These are phyloP conservation scores for Aureobasidium sp. DNA, from an alignment of 2,329 filamentous ascomycete genomes.

Conservation along the genomic window DNA sequence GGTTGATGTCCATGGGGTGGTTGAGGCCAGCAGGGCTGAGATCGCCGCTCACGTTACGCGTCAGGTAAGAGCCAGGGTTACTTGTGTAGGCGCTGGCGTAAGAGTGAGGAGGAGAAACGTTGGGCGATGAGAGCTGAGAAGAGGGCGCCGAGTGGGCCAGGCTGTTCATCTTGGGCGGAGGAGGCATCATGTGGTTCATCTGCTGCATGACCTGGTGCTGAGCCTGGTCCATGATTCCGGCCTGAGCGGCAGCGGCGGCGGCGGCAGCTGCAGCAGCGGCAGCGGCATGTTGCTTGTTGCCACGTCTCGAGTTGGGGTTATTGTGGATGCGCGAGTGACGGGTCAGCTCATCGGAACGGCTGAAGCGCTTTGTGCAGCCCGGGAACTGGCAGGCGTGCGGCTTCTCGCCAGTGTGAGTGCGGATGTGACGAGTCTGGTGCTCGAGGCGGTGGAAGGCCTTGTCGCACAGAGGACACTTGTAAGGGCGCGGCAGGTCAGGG, in stretches of 20 bases:
- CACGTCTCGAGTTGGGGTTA: slow-evolving; percentile 92
- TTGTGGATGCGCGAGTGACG: slow-evolving; percentile 97
- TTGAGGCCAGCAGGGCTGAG: slow-evolving; percentile 41
- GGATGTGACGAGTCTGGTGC: slow-evolving; percentile 86
- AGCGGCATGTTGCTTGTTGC: slow-evolving; percentile 69
- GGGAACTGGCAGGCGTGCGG: slow-evolving; percentile 93
- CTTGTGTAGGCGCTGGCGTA: slow-evolving; percentile 54
- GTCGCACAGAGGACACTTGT: slow-evolving; percentile 97
- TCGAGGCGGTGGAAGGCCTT: slow-evolving; percentile 98
- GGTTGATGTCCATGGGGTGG: slow-evolving; percentile 53
- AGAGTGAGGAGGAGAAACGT: slow-evolving; percentile 89
- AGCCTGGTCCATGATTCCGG: slow-evolving; percentile 40
- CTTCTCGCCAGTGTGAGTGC: slow-evolving; percentile 97
- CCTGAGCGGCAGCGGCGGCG: slow-evolving; percentile 37
- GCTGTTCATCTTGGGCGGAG: slow-evolving; percentile 60
- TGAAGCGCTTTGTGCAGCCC: slow-evolving; percentile 95
- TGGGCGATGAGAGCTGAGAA: slow-evolving; percentile 83
- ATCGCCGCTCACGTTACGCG: slow-evolving; percentile 44
- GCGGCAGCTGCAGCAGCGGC: slow-evolving; percentile 50
- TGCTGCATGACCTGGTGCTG: slow-evolving; percentile 36
- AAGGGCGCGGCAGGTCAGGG: slow-evolving; percentile 85
- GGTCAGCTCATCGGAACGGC: slow-evolving; percentile 90
- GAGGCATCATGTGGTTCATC: slow-evolving; percentile 80
- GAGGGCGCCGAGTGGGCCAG: slow-evolving; percentile 81
- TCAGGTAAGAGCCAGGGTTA: slow-evolving; percentile 50